Percentiles rank a stretch among this genome's conserved stretches.
phyloP scores from a whole-genome alignment of 2,329 filamentous ascomycete species.

The Corniculantispora saksenae region DNA sequence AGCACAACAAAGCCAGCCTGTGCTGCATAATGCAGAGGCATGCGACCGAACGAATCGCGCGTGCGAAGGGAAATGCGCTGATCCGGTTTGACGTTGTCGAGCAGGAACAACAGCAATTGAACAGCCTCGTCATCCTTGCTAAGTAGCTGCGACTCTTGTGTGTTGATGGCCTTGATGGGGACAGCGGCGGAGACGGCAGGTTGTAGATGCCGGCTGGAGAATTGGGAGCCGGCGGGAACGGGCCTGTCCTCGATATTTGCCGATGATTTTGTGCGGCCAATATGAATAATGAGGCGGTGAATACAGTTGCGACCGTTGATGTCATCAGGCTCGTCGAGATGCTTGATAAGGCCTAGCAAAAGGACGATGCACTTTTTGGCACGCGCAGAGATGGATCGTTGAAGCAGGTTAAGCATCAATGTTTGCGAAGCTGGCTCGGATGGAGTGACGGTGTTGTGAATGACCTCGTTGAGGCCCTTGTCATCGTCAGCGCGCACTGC shows the following conservation, averaged over 20 bases:
- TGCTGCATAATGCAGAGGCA: constrained; percentile 89
- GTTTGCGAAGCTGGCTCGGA: constrained; percentile 52
- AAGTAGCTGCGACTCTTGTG: constrained; percentile 67
- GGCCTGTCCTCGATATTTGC: constrained; percentile 51
- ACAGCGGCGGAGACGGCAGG: constrained; percentile 71
- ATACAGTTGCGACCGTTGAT: constrained; percentile 94
- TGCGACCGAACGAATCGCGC: constrained; percentile 76
- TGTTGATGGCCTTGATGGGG: constrained; percentile 59
- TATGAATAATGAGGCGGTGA: constrained; percentile 88
- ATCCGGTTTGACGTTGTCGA: constrained; percentile 67
- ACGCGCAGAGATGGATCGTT: constrained; percentile 72
- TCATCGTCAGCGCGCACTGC: constrained; percentile 71
- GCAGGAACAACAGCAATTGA: constrained; percentile 60
- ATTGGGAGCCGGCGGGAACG: constrained; percentile 50
- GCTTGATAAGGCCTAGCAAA: constrained; percentile 68
- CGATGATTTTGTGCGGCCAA: constrained; percentile 70
- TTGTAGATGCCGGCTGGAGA: constrained; percentile 74
- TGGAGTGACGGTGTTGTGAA: constrained; percentile 57
- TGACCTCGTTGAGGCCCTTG: constrained; percentile 52
- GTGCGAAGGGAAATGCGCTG: constrained; percentile 69
- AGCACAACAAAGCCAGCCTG: constrained; percentile 94
- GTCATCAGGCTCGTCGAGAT: constrained; percentile 83
- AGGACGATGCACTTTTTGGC: constrained; percentile 70
- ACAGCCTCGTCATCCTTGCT: constrained; percentile 74
- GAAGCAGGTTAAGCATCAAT: constrained; percentile 76